These are phyloP conservation scores for Xylaria sp. DNA, from an alignment of 2,329 filamentous ascomycete genomes.

Conservation along the genomic window DNA sequence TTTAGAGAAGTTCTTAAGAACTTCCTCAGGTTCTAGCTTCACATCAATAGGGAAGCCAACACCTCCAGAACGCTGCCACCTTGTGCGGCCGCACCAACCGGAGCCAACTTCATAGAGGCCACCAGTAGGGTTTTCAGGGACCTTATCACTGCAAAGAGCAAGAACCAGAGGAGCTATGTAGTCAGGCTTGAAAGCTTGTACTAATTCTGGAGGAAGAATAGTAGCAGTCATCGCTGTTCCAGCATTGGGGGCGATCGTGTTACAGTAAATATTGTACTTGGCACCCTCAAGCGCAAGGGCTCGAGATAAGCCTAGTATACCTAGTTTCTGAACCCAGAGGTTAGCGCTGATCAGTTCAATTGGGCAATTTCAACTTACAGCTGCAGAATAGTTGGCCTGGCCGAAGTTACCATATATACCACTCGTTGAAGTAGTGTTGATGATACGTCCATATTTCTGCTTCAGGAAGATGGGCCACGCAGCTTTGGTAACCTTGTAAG, in stretches of 20 bases:
- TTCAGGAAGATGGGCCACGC: conserved; percentile 98
- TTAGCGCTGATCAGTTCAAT: conserved; percentile 41
- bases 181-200: conserved; percentile 98
- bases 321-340: conserved; percentile 71
- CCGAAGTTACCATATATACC: conserved; percentile 99
- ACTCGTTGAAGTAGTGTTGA: conserved; percentile 97
- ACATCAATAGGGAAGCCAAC: conserved; percentile 92
- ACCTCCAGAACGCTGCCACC: conserved; percentile 93
- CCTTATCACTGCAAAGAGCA: conserved; percentile 84
- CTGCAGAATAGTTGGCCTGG: conserved; percentile 95
- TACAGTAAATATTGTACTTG: conserved; percentile 98
- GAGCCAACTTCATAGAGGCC: conserved; percentile 94
- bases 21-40: conserved; percentile 83
- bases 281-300: conserved; percentile 91
- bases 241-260: conserved; percentile 97
- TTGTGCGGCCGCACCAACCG: conserved; percentile 90
- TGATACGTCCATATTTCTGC: conserved; percentile 96
- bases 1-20: conserved; percentile 78
- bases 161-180: conserved; percentile 95
- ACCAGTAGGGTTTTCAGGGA: conserved; percentile 84
- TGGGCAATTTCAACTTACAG: conserved; percentile 63
- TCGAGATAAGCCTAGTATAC: conserved; percentile 94
- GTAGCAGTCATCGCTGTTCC: conserved; percentile 95
- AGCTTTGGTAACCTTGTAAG: conserved; percentile 96
- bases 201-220: conserved; percentile 95